Conservation (phyloP, 371 early-diverging fungal genomes). For the Conidiobolus incongruus region DNA sequence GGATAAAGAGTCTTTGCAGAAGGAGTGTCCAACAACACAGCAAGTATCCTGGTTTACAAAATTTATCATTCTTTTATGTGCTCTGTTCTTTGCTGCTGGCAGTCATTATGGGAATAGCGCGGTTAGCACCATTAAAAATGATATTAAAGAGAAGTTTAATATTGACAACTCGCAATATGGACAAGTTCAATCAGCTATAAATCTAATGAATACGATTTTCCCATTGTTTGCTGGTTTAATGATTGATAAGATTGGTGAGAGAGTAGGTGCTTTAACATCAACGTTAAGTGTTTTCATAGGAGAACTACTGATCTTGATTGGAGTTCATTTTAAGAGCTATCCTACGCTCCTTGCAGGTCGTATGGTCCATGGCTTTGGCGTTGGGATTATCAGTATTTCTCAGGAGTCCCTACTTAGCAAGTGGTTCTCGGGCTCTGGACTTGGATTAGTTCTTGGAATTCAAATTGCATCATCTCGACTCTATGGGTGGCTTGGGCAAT, state of each 20-base stretch:
- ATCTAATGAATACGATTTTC: constrained; percentile 24
- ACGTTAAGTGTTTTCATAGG: too few species aligned
- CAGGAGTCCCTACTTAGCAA: constrained; percentile 28
- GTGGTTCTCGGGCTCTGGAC: constrained; percentile 22
- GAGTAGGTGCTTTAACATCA: too few species aligned
- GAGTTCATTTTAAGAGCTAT: constrained; percentile 12
- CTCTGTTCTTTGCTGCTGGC: constrained; percentile 7
- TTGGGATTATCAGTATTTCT: constrained; percentile 24
- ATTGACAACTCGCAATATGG: constrained; percentile 25
- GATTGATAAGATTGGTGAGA: constrained; percentile 8
- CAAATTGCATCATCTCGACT: too few species aligned
- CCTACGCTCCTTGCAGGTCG: constrained; percentile 21
- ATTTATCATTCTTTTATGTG: constrained; percentile 6
- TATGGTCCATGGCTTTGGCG: constrained; percentile 21
- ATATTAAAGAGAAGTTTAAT: background rate
- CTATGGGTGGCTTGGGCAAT: too few species aligned
- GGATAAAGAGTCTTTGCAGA: too few species aligned
- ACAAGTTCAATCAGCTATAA: constrained; percentile 18
- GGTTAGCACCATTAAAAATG: constrained; percentile 4
- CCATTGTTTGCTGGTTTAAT: constrained; percentile 17
- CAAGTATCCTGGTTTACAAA: too few species aligned
- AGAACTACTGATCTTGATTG: too few species aligned
- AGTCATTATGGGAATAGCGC: constrained; percentile 6
- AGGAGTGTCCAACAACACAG: too few species aligned
- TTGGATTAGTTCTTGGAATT: too few species aligned